These are phyloP conservation scores for Penicillium mononematosum DNA, from an alignment of 495 filamentous ascomycete species.

Conservation along the genomic window DNA sequence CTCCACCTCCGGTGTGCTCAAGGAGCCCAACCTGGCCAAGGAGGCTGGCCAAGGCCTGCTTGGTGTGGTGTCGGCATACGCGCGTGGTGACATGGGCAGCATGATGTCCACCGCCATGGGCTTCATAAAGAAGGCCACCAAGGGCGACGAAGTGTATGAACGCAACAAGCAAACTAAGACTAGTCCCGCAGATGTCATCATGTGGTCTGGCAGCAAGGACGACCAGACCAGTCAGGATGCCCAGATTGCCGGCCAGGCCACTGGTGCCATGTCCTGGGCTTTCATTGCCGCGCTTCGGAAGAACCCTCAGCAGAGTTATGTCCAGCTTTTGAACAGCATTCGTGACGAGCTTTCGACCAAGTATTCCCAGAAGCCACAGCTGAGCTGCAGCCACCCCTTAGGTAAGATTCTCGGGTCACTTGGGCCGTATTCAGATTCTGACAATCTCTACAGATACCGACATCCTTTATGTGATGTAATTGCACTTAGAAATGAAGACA, in stretches of 20 bases:
- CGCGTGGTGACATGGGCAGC: slow-evolving; percentile 81
- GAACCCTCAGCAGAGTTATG: slow-evolving; percentile 97
- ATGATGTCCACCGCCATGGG: slow-evolving; percentile 78
- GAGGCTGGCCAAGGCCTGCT: slow-evolving; percentile 94
- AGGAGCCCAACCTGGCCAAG: slow-evolving; percentile 97
- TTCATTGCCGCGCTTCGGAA: slow-evolving; percentile 94
- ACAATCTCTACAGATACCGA: slow-evolving; percentile 53
- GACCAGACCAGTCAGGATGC: slow-evolving; percentile 78
- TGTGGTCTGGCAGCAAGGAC: slow-evolving; percentile 97
- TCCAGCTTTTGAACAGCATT: slow-evolving; percentile 92
- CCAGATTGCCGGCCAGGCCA: slow-evolving; percentile 75
- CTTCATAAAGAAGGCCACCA: slow-evolving; percentile 90
- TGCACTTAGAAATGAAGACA: slow-evolving; percentile 6
- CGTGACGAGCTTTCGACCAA: slow-evolving; percentile 84
- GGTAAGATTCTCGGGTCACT: slow-evolving; percentile 54
- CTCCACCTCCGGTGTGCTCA: slow-evolving; percentile 90
- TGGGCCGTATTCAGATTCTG: slow-evolving; percentile 12
- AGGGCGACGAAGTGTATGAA: slow-evolving; percentile 78
- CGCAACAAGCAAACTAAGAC: slow-evolving; percentile 85
- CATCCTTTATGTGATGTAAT: slow-evolving; percentile 65
- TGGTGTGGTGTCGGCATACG: slow-evolving; percentile 84
- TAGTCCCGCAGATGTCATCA: slow-evolving; percentile 91
- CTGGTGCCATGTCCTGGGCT: slow-evolving; percentile 97
- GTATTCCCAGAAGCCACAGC: slow-evolving; percentile 94
- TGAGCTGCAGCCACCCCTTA: slow-evolving; percentile 94